Evolutionary conservation across 768 basidiomycete species (phyloP), one percentile per base, ranked within the genome.

Genomic region (Brasilioporus rufonigricans): DNA sequence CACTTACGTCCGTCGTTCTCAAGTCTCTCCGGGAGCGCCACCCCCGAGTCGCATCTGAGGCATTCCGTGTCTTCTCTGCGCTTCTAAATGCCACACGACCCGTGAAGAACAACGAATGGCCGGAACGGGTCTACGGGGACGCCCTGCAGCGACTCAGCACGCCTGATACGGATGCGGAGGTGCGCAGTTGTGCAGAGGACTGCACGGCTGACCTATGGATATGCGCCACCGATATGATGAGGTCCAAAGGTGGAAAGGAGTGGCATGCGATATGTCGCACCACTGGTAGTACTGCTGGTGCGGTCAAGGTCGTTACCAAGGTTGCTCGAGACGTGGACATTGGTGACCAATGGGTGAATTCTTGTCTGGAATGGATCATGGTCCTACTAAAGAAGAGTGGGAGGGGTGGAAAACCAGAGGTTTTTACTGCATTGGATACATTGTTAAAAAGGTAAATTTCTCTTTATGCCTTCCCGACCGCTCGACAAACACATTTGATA

Each of bases 121-220:
- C 83, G 5, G 83, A 90, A 51, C 64, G 75, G 11, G 77, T 97
- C 4, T 97, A 95, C 69, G 74, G 81, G 9, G 86, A 92, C 58
- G 86, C 91, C 11, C 74, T 89, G 4, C 68, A 74, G 21, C 79
- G 92, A 48, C 73, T 99, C 35, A 80, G 76, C 47, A 87, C 81
- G 44, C 84, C 89, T 56, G 90, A 95, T 60, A 95, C 95, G 1
- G 96, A 98, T 68, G 85, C 89, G 4, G 95, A 97, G 59, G 92
- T 98, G 21, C 83, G 93, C 35, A 78, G 80, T 24, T 84, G 81
- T 58, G 93, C 93, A 0, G 88, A 98, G 62, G 85, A 88, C 31
- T 84, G 84, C 46, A 80, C 96, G 41, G 94, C 88, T 1, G 88
- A 93, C 66, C 74, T 98, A 10, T 92, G 97, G 86, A 80, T 92